A percentile compares a stretch with the other conserved stretches of the same genome.
phyloP scores from a whole-genome alignment of 805 yeast species.

The Lipomyces spencermartinsiae region DNA sequence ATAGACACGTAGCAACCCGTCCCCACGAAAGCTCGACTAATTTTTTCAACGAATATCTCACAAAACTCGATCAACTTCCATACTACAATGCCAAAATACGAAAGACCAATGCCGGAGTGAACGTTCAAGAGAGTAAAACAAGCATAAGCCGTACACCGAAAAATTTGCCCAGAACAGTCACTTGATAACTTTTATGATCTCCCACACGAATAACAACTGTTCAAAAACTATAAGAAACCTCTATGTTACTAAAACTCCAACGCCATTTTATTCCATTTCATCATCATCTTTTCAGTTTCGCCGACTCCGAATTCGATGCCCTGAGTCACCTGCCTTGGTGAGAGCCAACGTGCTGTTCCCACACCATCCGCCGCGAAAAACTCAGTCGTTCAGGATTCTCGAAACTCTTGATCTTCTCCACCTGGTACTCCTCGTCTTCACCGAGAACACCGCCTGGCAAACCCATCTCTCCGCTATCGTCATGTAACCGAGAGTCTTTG shows the following conservation, averaged over 20 bases:
- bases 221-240: not conserved
- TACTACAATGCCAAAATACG: not conserved
- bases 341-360: constrained; percentile 37
- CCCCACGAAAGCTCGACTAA: not conserved
- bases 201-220: not conserved
- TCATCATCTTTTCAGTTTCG: not conserved
- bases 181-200: not conserved
- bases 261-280: constrained; percentile 4
- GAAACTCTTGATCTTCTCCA: constrained; percentile 23
- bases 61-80: not conserved
- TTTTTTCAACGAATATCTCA: not conserved
- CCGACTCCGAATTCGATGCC: not conserved
- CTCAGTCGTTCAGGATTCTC: constrained; percentile 34
- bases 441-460: constrained; percentile 27
- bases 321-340: not conserved
- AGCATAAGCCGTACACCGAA: constrained; percentile 1
- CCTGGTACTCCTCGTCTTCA: constrained; percentile 31
- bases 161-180: not conserved
- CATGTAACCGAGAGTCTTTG: constrained; percentile 6
- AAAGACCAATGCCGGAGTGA: not conserved
- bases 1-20: not conserved
- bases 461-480: constrained; percentile 33
- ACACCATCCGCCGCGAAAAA: constrained; percentile 33
- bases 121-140: not conserved
- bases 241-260: not conserved